Percentiles rank a stretch among this genome's conserved stretches.
These are phyloP conservation scores for Limnanthes douglasii DNA, from an alignment of 345 rosid genomes.

Conservation along the genomic window DNA sequence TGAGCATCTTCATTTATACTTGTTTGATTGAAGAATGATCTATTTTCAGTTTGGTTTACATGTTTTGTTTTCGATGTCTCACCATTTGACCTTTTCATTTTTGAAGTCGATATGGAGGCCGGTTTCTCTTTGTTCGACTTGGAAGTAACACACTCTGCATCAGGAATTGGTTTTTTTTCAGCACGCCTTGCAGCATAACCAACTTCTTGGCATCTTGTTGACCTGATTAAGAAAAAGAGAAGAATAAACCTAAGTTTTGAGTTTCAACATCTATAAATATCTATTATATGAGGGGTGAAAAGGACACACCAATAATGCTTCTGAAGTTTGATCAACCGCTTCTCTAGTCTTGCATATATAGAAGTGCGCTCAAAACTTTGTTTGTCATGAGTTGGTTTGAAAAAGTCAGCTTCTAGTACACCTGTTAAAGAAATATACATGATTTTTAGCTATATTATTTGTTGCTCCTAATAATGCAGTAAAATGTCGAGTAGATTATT, in stretches of 20 bases:
- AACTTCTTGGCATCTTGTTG: slow-evolving; percentile 34
- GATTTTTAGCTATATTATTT: too few relatives aligned
- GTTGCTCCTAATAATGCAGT: too few relatives aligned
- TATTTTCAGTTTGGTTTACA: neutral
- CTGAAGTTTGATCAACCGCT: slow-evolving; percentile 25
- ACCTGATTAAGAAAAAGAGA: slow-evolving; percentile 18
- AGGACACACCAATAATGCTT: slow-evolving; percentile 35
- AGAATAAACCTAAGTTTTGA: slow-evolving; percentile 3
- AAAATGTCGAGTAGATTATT: too few relatives aligned
- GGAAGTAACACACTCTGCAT: neutral
- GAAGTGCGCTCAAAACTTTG: slow-evolving; percentile 70
- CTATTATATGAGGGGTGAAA: neutral
- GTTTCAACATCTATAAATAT: neutral
- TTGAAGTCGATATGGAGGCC: slow-evolving; percentile 4
- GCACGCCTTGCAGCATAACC: slow-evolving; percentile 42
- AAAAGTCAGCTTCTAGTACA: slow-evolving; percentile 60
- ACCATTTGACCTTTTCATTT: slow-evolving; percentile 3
- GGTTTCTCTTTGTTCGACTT: slow-evolving; percentile 3
- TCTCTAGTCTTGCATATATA: slow-evolving; percentile 42
- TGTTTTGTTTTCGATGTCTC: neutral
- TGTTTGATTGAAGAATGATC: too few relatives aligned
- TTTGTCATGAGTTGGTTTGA: slow-evolving; percentile 81
- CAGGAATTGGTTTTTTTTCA: slow-evolving; percentile 6
- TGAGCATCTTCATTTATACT: too few relatives aligned
- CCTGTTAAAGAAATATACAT: too few relatives aligned